Percentiles rank a stretch among this genome's conserved stretches.
Conservation (phyloP, 176 grass and related monocot genomes). For the Triticum dicoccoides region DNA sequence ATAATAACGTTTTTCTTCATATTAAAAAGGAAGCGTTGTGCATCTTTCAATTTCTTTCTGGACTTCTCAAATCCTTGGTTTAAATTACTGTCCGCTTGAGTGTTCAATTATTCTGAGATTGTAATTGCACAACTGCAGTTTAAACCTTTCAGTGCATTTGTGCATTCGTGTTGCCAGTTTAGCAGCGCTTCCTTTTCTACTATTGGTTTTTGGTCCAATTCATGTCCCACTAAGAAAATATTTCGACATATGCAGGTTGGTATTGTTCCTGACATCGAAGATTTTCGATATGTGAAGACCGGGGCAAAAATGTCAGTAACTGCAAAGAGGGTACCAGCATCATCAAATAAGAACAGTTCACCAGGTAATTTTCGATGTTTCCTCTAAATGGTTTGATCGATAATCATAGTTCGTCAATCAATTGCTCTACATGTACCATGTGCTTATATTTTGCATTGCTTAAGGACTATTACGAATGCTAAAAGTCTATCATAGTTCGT, state of each 20-base stretch:
- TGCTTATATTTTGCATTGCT: not conserved
- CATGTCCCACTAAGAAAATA: not conserved
- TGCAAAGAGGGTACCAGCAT: slow-evolving; percentile 28
- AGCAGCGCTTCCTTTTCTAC: not conserved
- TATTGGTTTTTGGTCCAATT: not conserved
- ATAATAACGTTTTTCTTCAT: not conserved
- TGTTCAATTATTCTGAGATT: not conserved
- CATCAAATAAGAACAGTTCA: slow-evolving; percentile 26
- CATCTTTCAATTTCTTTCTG: not conserved
- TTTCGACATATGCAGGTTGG: slow-evolving; percentile 41
- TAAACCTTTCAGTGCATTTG: not conserved
- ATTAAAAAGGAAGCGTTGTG: not conserved
- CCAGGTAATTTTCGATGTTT: slow-evolving; percentile 4
- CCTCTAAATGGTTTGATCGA: not conserved
- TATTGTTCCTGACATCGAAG: slow-evolving; percentile 71
- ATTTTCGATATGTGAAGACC: slow-evolving; percentile 67
- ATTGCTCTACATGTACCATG: not conserved
- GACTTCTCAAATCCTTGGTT: not conserved
- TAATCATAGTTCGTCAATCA: not conserved
- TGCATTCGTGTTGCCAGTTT: not conserved
- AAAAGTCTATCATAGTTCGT: not conserved
- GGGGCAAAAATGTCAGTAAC: not conserved
- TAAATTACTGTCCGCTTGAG: not conserved
- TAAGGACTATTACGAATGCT: not conserved
- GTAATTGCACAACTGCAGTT: not conserved